Conservation (phyloP, 1,139 yeast species). For the Geotrichum bryndzae region DNA sequence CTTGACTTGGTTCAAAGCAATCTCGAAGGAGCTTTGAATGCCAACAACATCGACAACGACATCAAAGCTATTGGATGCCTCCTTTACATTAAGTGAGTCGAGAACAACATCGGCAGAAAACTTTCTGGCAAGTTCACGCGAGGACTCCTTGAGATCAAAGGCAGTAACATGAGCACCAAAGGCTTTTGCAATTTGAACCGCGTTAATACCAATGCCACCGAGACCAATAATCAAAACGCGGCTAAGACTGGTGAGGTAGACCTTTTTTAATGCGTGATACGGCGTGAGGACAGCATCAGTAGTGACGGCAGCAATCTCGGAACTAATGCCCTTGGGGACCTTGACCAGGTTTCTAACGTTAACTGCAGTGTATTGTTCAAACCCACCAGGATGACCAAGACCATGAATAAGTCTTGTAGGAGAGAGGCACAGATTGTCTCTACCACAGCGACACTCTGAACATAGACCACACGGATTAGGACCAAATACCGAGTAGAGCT, state of each 20-base stretch:
- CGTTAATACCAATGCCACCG: conserved; percentile 50
- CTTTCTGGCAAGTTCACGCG: conserved; percentile 33
- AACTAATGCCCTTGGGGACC: conserved; percentile 46
- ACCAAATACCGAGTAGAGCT: conserved; percentile 39
- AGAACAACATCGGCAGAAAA: conserved; percentile 45
- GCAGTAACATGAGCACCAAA: conserved; percentile 43
- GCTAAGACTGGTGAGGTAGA: conserved; percentile 36
- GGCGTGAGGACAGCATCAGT: conserved; percentile 51
- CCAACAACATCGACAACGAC: conserved; percentile 46
- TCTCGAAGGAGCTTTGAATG: conserved; percentile 35
- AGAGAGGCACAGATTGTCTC: conserved; percentile 39
- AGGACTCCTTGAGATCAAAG: conserved; percentile 38
- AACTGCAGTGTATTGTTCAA: conserved; percentile 43
- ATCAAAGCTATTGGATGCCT: conserved; percentile 23
- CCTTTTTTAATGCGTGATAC: conserved; percentile 43
- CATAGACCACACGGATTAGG: conserved; percentile 45
- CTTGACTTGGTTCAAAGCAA: conserved; percentile 32
- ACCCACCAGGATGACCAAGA: conserved; percentile 46
- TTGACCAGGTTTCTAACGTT: conserved; percentile 22
- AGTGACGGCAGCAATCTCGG: conserved; percentile 46
- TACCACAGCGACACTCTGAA: conserved; percentile 41
- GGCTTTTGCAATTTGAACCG: conserved; percentile 41
- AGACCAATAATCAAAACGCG: conserved; percentile 45
- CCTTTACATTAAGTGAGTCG: conserved; percentile 31
- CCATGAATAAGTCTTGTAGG: conserved; percentile 30